These are phyloP conservation scores for Rosa chinensis DNA, from an alignment of 306 rosid genomes.

Conservation along the genomic window DNA sequence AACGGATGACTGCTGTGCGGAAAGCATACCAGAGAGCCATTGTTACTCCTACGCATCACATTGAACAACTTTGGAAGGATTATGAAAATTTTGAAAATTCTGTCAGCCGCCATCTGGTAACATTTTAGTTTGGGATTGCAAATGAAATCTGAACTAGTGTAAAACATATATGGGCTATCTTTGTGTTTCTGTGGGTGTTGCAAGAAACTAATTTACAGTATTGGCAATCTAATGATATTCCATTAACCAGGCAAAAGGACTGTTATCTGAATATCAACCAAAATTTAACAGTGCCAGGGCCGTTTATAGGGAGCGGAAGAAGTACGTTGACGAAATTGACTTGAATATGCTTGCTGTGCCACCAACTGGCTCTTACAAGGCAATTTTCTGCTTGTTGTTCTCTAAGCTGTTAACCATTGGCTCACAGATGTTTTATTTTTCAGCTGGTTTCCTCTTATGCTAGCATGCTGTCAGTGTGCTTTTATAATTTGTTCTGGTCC, in stretches of 20 bases:
- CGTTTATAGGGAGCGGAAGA: slow-evolving; percentile 93
- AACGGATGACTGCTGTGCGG: slow-evolving; percentile 78
- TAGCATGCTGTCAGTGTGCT: slow-evolving; percentile 21
- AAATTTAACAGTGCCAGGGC: slow-evolving; percentile 90
- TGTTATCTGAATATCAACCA: slow-evolving; percentile 90
- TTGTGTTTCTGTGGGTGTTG: slow-evolving; percentile 15
- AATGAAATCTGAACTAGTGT: slow-evolving; percentile 22
- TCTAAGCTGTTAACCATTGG: slow-evolving; percentile 14
- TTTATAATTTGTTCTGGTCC: neutral
- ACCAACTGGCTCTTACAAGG: slow-evolving; percentile 89
- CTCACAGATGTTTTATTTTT: neutral
- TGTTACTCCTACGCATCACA: slow-evolving; percentile 90
- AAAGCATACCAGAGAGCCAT: slow-evolving; percentile 87
- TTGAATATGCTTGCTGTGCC: slow-evolving; percentile 95
- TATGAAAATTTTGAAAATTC: slow-evolving; percentile 94
- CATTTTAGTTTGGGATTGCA: slow-evolving; percentile 21
- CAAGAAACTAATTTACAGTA: neutral
- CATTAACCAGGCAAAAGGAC: slow-evolving; percentile 83
- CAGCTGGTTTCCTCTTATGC: slow-evolving; percentile 17
- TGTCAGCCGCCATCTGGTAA: slow-evolving; percentile 94
- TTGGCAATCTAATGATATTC: slow-evolving; percentile 28
- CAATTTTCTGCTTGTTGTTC: slow-evolving; percentile 33
- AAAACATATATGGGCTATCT: slow-evolving; percentile 5
- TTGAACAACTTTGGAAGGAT: slow-evolving; percentile 94
- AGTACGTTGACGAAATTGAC: slow-evolving; percentile 84